Evolutionary conservation across 192 early-diverging fungal genomes (phyloP).

Genomic region (Backusella tuberculispora): DNA sequence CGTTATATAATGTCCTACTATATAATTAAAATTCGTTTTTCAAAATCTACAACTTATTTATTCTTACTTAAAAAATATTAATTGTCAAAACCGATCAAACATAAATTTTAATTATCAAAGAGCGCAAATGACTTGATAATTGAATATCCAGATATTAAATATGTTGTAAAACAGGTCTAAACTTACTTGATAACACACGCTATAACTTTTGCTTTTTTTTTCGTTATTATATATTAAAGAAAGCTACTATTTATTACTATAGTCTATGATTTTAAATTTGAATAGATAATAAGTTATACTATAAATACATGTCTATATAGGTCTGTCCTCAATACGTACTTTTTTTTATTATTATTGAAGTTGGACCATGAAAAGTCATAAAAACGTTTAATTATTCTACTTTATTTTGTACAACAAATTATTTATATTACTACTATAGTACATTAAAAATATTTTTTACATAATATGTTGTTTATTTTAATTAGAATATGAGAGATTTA

Average conservation of each 20-base stretch:
- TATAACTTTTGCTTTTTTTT: neutral
- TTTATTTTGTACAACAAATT: neutral
- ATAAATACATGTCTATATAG: neutral
- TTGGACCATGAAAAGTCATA: neutral
- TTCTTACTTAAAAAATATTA: neutral
- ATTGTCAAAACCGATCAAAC: neutral
- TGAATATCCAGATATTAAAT: neutral
- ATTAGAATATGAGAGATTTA: no score
- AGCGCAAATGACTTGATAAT: neutral
- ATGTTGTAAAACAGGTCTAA: neutral
- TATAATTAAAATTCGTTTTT: no score
- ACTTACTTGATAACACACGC: neutral
- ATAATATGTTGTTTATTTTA: neutral
- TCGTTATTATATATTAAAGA: neutral
- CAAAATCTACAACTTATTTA: no score
- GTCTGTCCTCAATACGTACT: neutral
- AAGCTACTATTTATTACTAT: neutral
- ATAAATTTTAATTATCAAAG: neutral
- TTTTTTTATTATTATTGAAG: neutral
- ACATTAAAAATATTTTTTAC: neutral
- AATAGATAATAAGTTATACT: neutral
- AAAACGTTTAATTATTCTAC: neutral
- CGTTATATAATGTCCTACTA: no score
- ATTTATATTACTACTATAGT: neutral
- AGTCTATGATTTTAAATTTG: neutral